Base-by-base conservation (phyloP, 306 rosid species). In the Purshia tridentata region DNA sequence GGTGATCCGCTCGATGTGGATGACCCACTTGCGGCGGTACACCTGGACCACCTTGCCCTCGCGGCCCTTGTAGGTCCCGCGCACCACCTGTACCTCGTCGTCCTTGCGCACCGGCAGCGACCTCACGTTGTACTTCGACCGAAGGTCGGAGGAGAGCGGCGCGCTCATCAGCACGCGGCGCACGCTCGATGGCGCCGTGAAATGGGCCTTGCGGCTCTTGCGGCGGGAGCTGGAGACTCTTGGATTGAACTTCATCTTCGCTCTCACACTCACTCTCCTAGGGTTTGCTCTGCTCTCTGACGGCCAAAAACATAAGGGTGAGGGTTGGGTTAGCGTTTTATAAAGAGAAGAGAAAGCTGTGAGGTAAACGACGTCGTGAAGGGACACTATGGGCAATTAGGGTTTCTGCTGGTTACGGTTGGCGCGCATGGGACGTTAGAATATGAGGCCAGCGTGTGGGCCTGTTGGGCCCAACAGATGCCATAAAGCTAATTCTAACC, bases 91-190 rank as follows among this genome's bases (percentile, higher is more conserved):
- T 3, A 93, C 97, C 80, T 93, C 98, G 55, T 93, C 98, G 75
- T 93, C 98, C 63, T 93, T 93, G 10, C 98, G 91, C 37, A 93
- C 83, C n/a, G 98, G 98, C 80, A 93, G 81, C 0, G 98, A 93
- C 0, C 97, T 81, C 10, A 90, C 98, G 81, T 81, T 92, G 88
- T 93, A 90, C 82, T 93, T 93, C 9, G 88, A 73, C 0, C 98
- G 87, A 9, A 93, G 90, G 72, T 93, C 98, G 46, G 39, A 56
- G 20, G 98, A 85, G 52, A 93, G 98, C 0, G 98, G 91, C 6
- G 97, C 88, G 64, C 97, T 86, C 93, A 91, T 88, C 19, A 91
- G 62, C 3, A 91, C 74, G 3, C 93, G 91, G 0, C 97, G 90
- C 0, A 91, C 84, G 73, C 93, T 88, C 22, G 93, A 91, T 45